Evolutionary conservation across 2,329 filamentous ascomycete species (phyloP).

Genomic region (Aspergillus tamarii): DNA sequence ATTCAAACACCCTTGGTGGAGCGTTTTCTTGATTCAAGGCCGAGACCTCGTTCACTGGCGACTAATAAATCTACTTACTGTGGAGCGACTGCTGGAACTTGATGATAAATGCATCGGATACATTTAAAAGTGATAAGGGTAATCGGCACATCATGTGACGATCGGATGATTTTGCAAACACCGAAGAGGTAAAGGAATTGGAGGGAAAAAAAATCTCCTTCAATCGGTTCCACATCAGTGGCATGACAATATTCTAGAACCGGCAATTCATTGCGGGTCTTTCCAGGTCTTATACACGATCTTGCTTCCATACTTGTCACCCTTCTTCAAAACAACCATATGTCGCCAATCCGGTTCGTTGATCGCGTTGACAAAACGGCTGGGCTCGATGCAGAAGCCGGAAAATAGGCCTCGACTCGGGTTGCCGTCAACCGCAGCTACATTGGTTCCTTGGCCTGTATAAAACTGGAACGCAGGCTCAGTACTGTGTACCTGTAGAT

Average conservation of each 20-base stretch:
- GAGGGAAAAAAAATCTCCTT: background rate
- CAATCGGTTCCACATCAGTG: background rate
- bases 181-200: background rate
- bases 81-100: background rate
- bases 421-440: conserved; percentile 63
- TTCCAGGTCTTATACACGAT: conserved; percentile 88
- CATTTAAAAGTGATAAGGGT: conserved; percentile 18
- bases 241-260: background rate
- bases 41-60: background rate
- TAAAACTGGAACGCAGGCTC: conserved; percentile 98
- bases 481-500: conserved; percentile 85
- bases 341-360: conserved; percentile 79
- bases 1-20: background rate
- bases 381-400: conserved; percentile 91
- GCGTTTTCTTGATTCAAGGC: background rate
- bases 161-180: conserved; percentile 10
- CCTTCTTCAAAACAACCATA: conserved; percentile 81
- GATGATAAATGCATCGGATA: conserved; percentile 8
- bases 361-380: conserved; percentile 84
- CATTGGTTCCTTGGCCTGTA: conserved; percentile 81
- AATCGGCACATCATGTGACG: conserved; percentile 18
- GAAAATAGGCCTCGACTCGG: conserved; percentile 69
- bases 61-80: background rate
- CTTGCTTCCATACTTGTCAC: conserved; percentile 77
- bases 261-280: conserved; percentile 46